These are phyloP conservation scores for Malassezia equina DNA, from an alignment of 1,284 basidiomycete genomes.

Conservation along the genomic window DNA sequence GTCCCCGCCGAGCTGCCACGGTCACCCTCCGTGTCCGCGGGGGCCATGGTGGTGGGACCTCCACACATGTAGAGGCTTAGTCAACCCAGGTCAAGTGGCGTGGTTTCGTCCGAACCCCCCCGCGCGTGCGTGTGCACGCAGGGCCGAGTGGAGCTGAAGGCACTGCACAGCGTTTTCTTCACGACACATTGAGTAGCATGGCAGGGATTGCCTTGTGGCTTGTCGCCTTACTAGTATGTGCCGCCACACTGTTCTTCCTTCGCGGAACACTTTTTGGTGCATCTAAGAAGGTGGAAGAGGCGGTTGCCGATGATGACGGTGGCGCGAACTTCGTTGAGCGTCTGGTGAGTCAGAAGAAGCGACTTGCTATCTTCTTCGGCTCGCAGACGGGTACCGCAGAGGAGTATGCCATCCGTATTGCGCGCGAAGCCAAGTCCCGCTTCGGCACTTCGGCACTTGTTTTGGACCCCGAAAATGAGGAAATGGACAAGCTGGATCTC, in stretches of 20 bases:
- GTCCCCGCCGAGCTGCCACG: not conserved
- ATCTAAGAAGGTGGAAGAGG: not conserved
- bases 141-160: not conserved
- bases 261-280: not conserved
- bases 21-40: not conserved
- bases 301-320: not conserved
- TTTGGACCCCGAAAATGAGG: conserved; percentile 55
- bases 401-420: conserved; percentile 45
- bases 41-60: not conserved
- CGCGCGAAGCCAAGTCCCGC: conserved; percentile 45
- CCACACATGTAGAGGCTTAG: not conserved
- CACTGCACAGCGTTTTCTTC: not conserved
- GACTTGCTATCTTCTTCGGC: conserved; percentile 45
- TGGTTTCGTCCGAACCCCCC: conserved; percentile 2
- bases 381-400: conserved; percentile 47
- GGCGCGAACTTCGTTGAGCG: conserved; percentile 12
- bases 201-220: conserved; percentile 2
- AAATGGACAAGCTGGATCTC: conserved; percentile 87
- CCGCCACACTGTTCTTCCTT: conserved; percentile 7
- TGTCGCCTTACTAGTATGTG: conserved; percentile 3
- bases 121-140: not conserved
- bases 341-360: conserved; percentile 32
- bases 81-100: not conserved
- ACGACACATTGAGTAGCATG: conserved; percentile 2
- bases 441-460: conserved; percentile 46